A percentile compares a stretch with the other conserved stretches of the same genome.
phyloP scores from a whole-genome alignment of 192 early-diverging fungal species.

The Dissophora globulifera region DNA sequence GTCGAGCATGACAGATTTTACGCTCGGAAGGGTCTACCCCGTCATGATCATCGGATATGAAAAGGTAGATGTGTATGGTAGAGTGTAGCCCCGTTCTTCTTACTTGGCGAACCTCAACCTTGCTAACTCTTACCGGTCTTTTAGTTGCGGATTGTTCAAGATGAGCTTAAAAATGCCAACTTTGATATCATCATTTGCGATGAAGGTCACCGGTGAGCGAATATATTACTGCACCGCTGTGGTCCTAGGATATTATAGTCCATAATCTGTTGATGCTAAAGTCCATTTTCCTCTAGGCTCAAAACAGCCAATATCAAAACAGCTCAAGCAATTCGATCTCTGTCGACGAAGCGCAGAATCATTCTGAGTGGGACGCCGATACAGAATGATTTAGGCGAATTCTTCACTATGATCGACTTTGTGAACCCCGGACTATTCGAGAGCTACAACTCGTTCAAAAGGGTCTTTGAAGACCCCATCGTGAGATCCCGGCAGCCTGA shows the following conservation, averaged over 20 bases:
- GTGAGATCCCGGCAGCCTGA: conserved; percentile 53
- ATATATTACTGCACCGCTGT: no score
- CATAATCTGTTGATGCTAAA: no score
- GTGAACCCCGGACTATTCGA: conserved; percentile 61
- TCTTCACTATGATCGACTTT: conserved; percentile 61
- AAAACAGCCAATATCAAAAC: conserved; percentile 61
- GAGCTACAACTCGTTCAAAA: conserved; percentile 50
- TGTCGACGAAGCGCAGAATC: conserved; percentile 46
- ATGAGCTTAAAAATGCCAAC: conserved; percentile 39
- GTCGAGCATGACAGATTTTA: conserved; percentile 54
- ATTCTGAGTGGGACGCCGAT: conserved; percentile 62
- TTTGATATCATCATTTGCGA: conserved; percentile 52
- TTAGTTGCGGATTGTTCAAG: conserved; percentile 44
- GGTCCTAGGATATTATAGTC: no score
- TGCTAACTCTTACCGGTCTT: no score
- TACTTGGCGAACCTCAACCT: no score
- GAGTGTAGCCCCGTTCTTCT: no score
- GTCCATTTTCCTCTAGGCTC: conserved; percentile 32
- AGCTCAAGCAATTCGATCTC: conserved; percentile 46
- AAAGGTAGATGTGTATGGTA: conserved; percentile 33
- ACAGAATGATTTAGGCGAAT: conserved; percentile 61
- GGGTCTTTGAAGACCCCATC: conserved; percentile 60
- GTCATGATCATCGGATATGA: conserved; percentile 67
- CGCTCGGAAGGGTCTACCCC: conserved; percentile 53
- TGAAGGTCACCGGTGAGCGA: conserved; percentile 16